Conservation (phyloP, 164 flowering plant species). For the Tetracentron sinense region DNA sequence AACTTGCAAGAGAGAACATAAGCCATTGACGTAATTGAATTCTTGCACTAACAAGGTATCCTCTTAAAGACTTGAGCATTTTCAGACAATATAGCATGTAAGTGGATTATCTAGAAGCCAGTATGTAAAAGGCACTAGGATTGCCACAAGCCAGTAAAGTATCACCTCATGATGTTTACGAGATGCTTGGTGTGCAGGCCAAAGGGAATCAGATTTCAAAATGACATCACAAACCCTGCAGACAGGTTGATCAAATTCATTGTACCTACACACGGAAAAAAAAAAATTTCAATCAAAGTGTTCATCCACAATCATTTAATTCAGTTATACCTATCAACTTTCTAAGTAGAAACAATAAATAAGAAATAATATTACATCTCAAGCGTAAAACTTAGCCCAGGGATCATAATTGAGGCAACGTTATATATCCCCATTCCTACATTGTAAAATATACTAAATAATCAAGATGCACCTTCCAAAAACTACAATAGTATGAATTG, state of each 20-base stretch:
- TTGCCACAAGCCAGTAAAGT: neutral
- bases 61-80: neutral
- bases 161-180: conserved; percentile 81
- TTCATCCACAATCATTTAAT: neutral
- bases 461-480: too few relatives aligned
- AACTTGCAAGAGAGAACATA: neutral
- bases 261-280: conserved; percentile 48
- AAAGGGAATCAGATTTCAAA: conserved; percentile 68
- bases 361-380: too few relatives aligned
- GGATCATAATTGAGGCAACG: too few relatives aligned
- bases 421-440: too few relatives aligned
- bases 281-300: neutral
- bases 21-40: neutral
- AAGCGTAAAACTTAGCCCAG: too few relatives aligned
- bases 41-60: neutral
- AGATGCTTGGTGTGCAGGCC: conserved; percentile 86
- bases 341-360: too few relatives aligned
- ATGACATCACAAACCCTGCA: conserved; percentile 73
- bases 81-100: neutral
- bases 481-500: too few relatives aligned
- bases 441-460: too few relatives aligned
- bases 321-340: neutral
- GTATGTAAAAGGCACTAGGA: neutral
- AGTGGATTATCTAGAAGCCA: neutral
- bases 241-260: conserved; percentile 78